Evolutionary conservation across 208 protist genomes (phyloP), one percentile per base, ranked within the genome.

Genomic region (Jaenimonas drosophilae): DNA sequence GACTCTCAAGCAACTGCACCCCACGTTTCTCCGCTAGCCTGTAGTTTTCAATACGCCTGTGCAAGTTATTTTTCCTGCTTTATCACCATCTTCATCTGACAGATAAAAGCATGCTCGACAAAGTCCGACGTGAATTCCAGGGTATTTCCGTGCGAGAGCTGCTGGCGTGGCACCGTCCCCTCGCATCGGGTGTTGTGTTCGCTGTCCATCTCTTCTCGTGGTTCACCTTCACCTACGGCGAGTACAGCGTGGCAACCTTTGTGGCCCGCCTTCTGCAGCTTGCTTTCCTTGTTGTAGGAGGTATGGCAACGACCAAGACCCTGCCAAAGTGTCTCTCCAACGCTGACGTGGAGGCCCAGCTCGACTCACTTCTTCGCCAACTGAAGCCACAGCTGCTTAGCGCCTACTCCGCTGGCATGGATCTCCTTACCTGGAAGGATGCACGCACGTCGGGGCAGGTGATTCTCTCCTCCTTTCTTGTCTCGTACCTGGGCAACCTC

Each of bases 201-300:
- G 59, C 31, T 23, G 31, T 37, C 19, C 23, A 83, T 29, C 52
- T 89, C 27, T 24, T 39, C n/a, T 26, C 65, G 1, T 75, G 76
- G 65, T 54, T 64, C 12, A 57, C 89, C 21, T 93, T 74, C 38
- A 69, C 65, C 17, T 59, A 58, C 43, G 74, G 73, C 42, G 32
- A 77, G 11, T 93, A 93, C 71, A 93, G 79, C 11, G 9, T 83
- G 9, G 69, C 72, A 3, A 93, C 84, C n/a, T 88, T 85, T 43
- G 1, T 57, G 24, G 70, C 64, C 49, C 76, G 80, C 49, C 37
- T 85, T 14, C 37, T 62, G 2, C 58, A 68, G 27, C 41, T 85
- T 14, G 2, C 50, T 20, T 61, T 89, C 24, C 52, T 79, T 9
- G 21, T 47, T 21, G 59, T 59, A 20, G 76, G 62, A n/a, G 64